Conservation (phyloP, 331 rosid genomes). For the Rhamnella rubrinervis region DNA sequence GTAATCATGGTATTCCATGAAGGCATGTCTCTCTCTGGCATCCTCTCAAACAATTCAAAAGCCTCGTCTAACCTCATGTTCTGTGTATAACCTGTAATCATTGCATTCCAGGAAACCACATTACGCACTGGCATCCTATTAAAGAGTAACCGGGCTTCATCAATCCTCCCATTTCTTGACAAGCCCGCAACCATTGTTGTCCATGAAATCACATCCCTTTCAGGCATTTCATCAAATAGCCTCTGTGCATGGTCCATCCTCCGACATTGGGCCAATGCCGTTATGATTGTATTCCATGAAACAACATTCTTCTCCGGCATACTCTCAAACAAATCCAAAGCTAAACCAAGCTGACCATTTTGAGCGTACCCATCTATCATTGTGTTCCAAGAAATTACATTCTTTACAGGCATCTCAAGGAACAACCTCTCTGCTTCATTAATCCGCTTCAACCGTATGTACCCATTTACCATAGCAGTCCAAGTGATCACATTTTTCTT, state of each 20-base stretch:
- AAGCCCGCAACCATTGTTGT: slow-evolving; percentile 42
- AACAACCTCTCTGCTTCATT: slow-evolving; percentile 44
- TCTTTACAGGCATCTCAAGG: slow-evolving; percentile 44
- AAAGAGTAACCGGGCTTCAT: slow-evolving; percentile 42
- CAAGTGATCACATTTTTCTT: slow-evolving; percentile 49
- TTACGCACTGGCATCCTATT: slow-evolving; percentile 41
- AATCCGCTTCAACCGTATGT: slow-evolving; percentile 27
- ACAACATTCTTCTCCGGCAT: slow-evolving; percentile 52
- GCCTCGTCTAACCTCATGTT: slow-evolving; percentile 41
- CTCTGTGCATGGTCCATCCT: slow-evolving; percentile 36
- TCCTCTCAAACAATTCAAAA: slow-evolving; percentile 40
- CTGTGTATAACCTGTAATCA: slow-evolving; percentile 42
- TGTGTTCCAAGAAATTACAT: slow-evolving; percentile 57
- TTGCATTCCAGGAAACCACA: slow-evolving; percentile 54
- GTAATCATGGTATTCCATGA: slow-evolving; percentile 55
- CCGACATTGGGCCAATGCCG: slow-evolving; percentile 28
- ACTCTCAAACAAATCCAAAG: slow-evolving; percentile 36
- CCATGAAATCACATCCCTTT: slow-evolving; percentile 53
- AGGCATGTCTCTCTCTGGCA: slow-evolving; percentile 47
- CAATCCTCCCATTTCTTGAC: slow-evolving; percentile 42
- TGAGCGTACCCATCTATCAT: slow-evolving; percentile 51
- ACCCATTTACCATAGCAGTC: slow-evolving; percentile 52
- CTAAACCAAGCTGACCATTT: slow-evolving; percentile 27
- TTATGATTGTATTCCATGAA: slow-evolving; percentile 48
- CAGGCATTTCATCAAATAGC: slow-evolving; percentile 40